Conservation (phyloP, 257 asterid genomes). For the Solanum lycopersicoides region DNA sequence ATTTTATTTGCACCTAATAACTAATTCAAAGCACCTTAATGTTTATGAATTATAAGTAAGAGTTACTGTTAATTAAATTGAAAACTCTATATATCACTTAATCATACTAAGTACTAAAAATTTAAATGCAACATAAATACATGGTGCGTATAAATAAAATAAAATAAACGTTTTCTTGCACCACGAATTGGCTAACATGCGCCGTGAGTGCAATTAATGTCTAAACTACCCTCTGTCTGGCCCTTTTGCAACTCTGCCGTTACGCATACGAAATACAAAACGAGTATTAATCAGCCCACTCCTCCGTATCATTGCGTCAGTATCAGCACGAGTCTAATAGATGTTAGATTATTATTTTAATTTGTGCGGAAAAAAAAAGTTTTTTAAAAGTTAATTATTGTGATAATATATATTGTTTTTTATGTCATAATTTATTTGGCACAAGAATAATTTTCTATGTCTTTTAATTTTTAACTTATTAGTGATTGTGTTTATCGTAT, state of each 20-base stretch:
- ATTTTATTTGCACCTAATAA: neutral
- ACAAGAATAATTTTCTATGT: no score
- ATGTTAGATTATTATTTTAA: no score
- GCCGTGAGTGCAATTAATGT: neutral
- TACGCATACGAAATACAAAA: constrained; percentile 1
- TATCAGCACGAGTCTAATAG: no score
- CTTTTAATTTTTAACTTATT: no score
- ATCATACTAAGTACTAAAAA: neutral
- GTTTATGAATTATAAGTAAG: neutral
- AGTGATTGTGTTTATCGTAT: no score
- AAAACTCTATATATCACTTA: neutral
- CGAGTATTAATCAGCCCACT: neutral
- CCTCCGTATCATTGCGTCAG: neutral
- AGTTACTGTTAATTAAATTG: neutral
- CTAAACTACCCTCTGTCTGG: neutral
- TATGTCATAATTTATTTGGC: no score
- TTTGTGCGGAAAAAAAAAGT: no score
- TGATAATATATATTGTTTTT: no score
- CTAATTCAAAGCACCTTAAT: neutral
- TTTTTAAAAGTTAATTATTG: no score
- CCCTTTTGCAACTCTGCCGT: neutral
- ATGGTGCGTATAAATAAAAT: neutral
- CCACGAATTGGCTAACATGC: constrained; percentile 3
- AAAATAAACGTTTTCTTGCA: neutral
- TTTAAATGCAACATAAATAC: neutral